Conservation (phyloP, 108 stramenopile genomes). For the Discostella stelligeroides region DNA sequence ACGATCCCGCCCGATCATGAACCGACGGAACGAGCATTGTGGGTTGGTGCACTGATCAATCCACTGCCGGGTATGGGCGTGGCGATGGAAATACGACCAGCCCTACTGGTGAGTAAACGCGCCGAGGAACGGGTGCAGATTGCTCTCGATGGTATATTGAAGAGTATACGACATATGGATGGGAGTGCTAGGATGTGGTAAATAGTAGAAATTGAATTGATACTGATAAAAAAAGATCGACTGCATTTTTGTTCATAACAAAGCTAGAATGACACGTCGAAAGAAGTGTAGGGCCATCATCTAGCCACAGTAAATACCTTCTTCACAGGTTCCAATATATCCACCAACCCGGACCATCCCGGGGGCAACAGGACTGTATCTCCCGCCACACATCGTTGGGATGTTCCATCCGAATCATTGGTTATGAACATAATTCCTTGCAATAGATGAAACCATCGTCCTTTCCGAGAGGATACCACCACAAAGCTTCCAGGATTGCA, state of each 20-base stretch:
- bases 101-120: conserved; percentile 55
- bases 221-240: too few relatives aligned
- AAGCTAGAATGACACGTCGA: too few relatives aligned
- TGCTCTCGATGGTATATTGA: conserved; percentile 64
- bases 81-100: conserved; percentile 72
- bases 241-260: too few relatives aligned
- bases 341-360: conserved; percentile 64
- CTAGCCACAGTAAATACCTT: conserved; percentile 42
- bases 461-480: conserved; percentile 6
- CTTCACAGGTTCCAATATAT: conserved; percentile 65
- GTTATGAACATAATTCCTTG: conserved; percentile 60
- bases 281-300: neutral
- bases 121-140: conserved; percentile 66
- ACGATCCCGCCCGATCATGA: conserved; percentile 61
- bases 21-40: conserved; percentile 79
- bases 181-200: conserved; percentile 46
- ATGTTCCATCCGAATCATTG: conserved; percentile 40
- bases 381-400: conserved; percentile 62
- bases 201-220: neutral
- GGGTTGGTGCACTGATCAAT: conserved; percentile 80
- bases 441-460: conserved; percentile 49
- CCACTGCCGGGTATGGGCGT: conserved; percentile 81
- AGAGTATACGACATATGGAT: conserved; percentile 70
- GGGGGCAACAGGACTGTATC: conserved; percentile 68
- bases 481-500: conserved; percentile 51